These are phyloP conservation scores for Escovopsis sp. DNA, from an alignment of 2,329 filamentous ascomycete species.

Conservation along the genomic window DNA sequence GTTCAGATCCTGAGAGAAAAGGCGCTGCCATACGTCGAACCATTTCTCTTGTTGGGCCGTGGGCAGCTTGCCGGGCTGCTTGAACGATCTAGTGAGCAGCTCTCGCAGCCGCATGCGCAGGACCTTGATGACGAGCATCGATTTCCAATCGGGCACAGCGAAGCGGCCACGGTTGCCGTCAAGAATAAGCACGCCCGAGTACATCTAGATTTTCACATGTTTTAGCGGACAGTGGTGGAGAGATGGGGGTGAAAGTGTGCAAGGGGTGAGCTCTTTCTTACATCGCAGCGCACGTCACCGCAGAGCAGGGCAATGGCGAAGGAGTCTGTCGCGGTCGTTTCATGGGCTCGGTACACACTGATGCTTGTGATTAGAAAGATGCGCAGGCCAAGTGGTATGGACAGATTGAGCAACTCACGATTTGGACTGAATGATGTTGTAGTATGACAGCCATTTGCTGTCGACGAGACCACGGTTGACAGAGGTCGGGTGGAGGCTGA, in stretches of 20 bases:
- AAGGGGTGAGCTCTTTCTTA: conserved; percentile 22
- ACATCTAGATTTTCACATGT: conserved; percentile 40
- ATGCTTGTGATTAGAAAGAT: conserved; percentile 10
- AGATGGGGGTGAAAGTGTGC: not conserved
- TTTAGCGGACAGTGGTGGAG: not conserved
- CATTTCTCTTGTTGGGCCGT: conserved; percentile 57
- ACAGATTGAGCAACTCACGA: conserved; percentile 33
- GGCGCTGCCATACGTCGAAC: conserved; percentile 58
- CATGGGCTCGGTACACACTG: conserved; percentile 76
- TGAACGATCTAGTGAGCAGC: conserved; percentile 57
- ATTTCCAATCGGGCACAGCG: conserved; percentile 75
- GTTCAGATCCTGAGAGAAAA: conserved; percentile 43
- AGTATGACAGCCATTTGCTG: conserved; percentile 79
- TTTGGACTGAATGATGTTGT: conserved; percentile 92
- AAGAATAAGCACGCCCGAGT: conserved; percentile 70
- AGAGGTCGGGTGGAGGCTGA: conserved; percentile 74
- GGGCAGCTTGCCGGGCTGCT: conserved; percentile 45
- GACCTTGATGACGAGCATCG: conserved; percentile 75
- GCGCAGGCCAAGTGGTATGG: not conserved
- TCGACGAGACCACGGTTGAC: conserved; percentile 63
- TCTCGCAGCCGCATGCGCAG: conserved; percentile 61
- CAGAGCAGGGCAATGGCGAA: conserved; percentile 74
- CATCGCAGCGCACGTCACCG: conserved; percentile 77
- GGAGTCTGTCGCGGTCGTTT: conserved; percentile 67
- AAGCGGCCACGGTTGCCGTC: conserved; percentile 82